These are phyloP conservation scores for Erucastrum elatum DNA, from an alignment of 345 rosid species.

Conservation along the genomic window DNA sequence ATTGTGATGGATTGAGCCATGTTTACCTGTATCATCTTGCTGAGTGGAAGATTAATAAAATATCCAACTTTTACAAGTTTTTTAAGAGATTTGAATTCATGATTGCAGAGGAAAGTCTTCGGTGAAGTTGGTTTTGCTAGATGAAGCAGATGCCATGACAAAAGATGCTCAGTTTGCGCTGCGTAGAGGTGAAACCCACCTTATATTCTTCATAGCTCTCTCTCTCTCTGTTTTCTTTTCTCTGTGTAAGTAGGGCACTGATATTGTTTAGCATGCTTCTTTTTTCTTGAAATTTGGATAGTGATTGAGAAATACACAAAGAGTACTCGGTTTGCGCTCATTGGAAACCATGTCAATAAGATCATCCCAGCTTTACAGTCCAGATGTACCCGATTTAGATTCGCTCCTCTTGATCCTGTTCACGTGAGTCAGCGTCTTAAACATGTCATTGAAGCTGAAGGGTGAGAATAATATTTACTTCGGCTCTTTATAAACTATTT, in stretches of 20 bases:
- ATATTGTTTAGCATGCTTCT: conserved; percentile 18
- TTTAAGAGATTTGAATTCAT: background rate
- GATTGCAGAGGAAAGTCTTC: conserved; percentile 58
- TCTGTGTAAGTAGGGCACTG: background rate
- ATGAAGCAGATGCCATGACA: conserved; percentile 99
- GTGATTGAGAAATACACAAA: conserved; percentile 98
- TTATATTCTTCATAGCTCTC: conserved; percentile 4
- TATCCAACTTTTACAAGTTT: background rate
- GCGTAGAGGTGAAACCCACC: conserved; percentile 64
- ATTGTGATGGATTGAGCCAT: background rate
- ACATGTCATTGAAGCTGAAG: conserved; percentile 75
- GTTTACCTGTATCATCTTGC: background rate
- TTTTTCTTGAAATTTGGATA: conserved; percentile 24
- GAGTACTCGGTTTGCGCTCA: conserved; percentile 89
- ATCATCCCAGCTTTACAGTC: conserved; percentile 97
- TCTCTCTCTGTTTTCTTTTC: background rate
- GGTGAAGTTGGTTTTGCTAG: conserved; percentile 87
- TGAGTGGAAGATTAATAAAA: background rate
- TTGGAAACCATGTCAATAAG: conserved; percentile 95
- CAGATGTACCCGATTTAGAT: conserved; percentile 92
- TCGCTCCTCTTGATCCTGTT: conserved; percentile 85
- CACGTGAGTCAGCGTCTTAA: conserved; percentile 79
- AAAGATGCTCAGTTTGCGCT: conserved; percentile 98
- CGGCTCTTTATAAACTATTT: background rate
- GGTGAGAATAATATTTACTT: conserved; percentile 45